Evolutionary conservation across 345 rosid species (phyloP).

Genomic region (Acer campestre): DNA sequence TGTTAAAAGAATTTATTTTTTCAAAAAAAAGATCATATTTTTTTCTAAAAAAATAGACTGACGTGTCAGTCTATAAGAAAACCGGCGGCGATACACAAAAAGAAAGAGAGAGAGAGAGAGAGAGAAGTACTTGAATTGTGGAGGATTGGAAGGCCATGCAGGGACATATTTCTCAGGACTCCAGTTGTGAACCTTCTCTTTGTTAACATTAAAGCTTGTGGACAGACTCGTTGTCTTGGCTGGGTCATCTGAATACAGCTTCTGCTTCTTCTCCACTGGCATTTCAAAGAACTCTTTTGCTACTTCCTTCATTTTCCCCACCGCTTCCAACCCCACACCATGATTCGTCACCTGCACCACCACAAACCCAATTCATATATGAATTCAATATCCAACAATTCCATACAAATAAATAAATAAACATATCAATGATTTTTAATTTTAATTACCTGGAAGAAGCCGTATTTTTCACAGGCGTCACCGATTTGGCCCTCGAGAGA

Average conservation of each 20-base stretch:
- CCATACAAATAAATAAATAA: too few relatives aligned
- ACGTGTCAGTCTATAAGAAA: background rate
- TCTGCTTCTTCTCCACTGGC: conserved; percentile 82
- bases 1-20: too few relatives aligned
- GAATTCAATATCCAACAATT: too few relatives aligned
- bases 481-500: conserved; percentile 41
- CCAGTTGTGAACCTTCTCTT: conserved; percentile 84
- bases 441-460: conserved; percentile 70
- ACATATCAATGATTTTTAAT: too few relatives aligned
- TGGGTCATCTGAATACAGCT: conserved; percentile 84
- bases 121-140: conserved; percentile 61
- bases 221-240: conserved; percentile 75
- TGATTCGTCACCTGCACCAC: conserved; percentile 65
- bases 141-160: conserved; percentile 85
- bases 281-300: too few relatives aligned
- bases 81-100: background rate
- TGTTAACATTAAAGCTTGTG: conserved; percentile 77
- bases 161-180: conserved; percentile 61
- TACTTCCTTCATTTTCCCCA: background rate
- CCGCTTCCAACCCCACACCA: conserved; percentile 41
- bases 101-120: too few relatives aligned
- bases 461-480: conserved; percentile 56
- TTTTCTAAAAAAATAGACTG: background rate
- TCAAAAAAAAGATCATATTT: too few relatives aligned
- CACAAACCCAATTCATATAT: too few relatives aligned